Evolutionary conservation across 164 flowering plant species (phyloP).

Genomic region (Magnolia sinica): DNA sequence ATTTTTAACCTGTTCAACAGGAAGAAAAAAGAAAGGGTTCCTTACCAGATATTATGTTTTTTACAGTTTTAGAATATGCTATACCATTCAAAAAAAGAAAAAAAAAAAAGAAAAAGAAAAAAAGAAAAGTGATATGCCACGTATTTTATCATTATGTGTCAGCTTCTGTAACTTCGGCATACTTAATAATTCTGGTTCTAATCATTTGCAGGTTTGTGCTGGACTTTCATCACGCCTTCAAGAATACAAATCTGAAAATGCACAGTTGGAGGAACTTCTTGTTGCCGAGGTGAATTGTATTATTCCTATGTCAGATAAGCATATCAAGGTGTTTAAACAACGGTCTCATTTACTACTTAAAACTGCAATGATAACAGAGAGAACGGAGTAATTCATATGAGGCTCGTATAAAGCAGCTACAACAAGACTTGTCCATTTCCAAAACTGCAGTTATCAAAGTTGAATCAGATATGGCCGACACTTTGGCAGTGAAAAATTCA

Average conservation of each 20-base stretch:
- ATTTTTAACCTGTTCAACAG: too few relatives aligned
- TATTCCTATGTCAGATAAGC: neutral
- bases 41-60: too few relatives aligned
- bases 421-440: conserved; percentile 64
- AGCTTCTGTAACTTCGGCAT: neutral
- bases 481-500: conserved; percentile 86
- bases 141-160: too few relatives aligned
- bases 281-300: conserved; percentile 62
- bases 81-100: too few relatives aligned
- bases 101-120: too few relatives aligned
- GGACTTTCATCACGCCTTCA: conserved; percentile 98
- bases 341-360: neutral
- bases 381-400: conserved; percentile 76
- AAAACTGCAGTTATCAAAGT: conserved; percentile 60
- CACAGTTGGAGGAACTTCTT: conserved; percentile 96
- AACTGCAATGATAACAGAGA: conserved; percentile 47
- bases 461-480: conserved; percentile 79
- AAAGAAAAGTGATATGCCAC: too few relatives aligned
- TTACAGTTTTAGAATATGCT: too few relatives aligned
- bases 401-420: conserved; percentile 73
- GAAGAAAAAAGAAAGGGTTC: too few relatives aligned
- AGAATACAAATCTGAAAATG: conserved; percentile 96
- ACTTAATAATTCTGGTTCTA: neutral
- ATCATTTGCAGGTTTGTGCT: conserved; percentile 73
- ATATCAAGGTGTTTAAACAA: neutral